Evolutionary conservation across 805 yeast species (phyloP), one percentile per base, ranked within the genome.

Genomic region (Kazachstania kunashirensis): DNA sequence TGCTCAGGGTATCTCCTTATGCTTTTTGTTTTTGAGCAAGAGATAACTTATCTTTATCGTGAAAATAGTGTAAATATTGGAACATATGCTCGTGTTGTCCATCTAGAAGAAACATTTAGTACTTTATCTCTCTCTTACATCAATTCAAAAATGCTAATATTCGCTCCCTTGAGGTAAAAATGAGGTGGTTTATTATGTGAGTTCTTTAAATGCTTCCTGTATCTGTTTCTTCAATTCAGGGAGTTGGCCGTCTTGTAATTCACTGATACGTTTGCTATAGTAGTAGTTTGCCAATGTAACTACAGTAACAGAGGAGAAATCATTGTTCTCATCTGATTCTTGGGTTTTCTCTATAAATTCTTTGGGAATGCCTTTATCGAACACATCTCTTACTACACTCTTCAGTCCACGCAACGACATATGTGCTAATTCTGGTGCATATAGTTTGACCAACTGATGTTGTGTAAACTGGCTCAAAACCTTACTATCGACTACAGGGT

Each of bases 211-310:
- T 1, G 16, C 16, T 12, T 36, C 12, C 12, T 39, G 39, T 30
- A 50, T 38, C 25, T 44, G 42, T 10, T 39, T 25, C 23, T 44
- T 44, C 19, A 55, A 28, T 17, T 39, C 36, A 1, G 62, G 62
- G 17, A 57, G 31, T 32, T 39, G 34, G 7, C 32, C 41, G 4
- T 33, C 27, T 27, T 54, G 48, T 15, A 57, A 37, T 29, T 52
- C 52, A 2, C 34, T 28, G 2, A 57, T 39, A 14, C 62, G 43
- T 28, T 42, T 32, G 4, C 34, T 34, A 33, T 56, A 56, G 40
- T 50, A 55, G 34, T 47, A 40, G 30, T 57, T 55, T 5, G 61
- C 61, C 12, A 57, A 31, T 3, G 50, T 30, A 1, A 56, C 36
- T 11, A 56, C 44, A 11, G 48, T 55, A 3, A 44, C 36, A 5